phyloP scores from a whole-genome alignment of 2,329 filamentous ascomycete species.

The Trichoderma gracile region DNA sequence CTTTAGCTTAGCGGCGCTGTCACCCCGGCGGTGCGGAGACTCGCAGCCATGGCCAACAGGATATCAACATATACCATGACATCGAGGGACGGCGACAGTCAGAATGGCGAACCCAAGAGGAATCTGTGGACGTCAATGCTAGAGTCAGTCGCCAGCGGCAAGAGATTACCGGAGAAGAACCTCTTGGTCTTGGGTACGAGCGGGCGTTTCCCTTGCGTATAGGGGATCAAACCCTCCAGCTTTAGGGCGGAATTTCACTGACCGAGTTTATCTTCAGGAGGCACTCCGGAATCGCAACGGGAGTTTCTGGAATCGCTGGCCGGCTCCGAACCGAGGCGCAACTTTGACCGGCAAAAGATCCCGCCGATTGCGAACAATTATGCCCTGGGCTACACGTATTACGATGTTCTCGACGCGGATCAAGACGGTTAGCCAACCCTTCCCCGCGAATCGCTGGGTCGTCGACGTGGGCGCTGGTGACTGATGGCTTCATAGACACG shows the following conservation, averaged over 20 bases:
- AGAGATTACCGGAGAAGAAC: conserved; percentile 88
- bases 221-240: conserved; percentile 30
- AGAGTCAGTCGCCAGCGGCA: conserved; percentile 84
- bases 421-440: conserved; percentile 71
- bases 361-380: conserved; percentile 89
- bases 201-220: too few species aligned
- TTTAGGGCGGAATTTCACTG: conserved; percentile 31
- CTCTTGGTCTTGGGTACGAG: conserved; percentile 74
- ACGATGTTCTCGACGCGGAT: conserved; percentile 89
- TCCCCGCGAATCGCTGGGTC: background rate
- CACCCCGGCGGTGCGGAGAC: conserved; percentile 27
- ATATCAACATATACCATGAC: conserved; percentile 60
- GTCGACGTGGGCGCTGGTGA: background rate
- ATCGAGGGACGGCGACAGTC: conserved; percentile 56
- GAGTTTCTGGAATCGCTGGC: conserved; percentile 74
- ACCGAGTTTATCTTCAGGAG: conserved; percentile 55
- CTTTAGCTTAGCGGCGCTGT: conserved; percentile 16
- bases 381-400: conserved; percentile 91
- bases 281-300: conserved; percentile 77
- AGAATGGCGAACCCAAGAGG: conserved; percentile 72
- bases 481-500: conserved; percentile 62
- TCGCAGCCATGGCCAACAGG: conserved; percentile 53
- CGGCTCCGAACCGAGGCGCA: conserved; percentile 54
- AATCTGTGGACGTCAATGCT: conserved; percentile 95
- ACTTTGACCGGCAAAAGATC: conserved; percentile 59